Percentiles rank a stretch among this genome's conserved stretches.
phyloP scores from a whole-genome alignment of 495 filamentous ascomycete genomes.

The Aspergillus funiculosus region DNA sequence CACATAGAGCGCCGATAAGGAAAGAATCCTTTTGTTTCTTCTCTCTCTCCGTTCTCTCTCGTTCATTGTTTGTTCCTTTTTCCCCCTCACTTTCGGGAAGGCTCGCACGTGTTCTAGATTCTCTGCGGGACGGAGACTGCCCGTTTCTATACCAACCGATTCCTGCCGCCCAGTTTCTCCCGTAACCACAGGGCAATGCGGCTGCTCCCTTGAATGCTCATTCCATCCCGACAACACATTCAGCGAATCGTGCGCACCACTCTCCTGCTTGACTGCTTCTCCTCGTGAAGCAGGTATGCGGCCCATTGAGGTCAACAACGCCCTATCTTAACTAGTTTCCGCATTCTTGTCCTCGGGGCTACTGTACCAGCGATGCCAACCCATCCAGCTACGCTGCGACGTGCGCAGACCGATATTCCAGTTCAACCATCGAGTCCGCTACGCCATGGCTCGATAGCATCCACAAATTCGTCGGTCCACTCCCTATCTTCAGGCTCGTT shows the following conservation, averaged over 20 bases:
- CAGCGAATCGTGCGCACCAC: not conserved
- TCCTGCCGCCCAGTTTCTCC: conserved; percentile 14
- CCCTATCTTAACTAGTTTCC: conserved; percentile 23
- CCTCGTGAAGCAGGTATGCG: conserved; percentile 41
- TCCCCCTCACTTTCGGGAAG: conserved; percentile 1
- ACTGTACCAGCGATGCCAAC: conserved; percentile 38
- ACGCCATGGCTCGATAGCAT: conserved; percentile 71
- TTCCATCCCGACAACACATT: conserved; percentile 20
- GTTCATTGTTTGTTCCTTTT: not conserved
- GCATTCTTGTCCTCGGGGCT: conserved; percentile 27
- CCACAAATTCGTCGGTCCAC: conserved; percentile 72
- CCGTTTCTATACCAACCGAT: conserved; percentile 30
- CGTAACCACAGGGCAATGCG: conserved; percentile 23
- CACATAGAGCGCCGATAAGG: not conserved
- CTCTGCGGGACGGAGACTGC: conserved; percentile 14
- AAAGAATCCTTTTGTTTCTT: not conserved
- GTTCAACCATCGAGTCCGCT: conserved; percentile 52
- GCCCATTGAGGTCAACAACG: conserved; percentile 28
- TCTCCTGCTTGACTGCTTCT: conserved; percentile 23
- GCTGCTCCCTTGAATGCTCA: conserved; percentile 29
- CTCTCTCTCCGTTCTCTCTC: not conserved
- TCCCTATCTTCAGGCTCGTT: conserved; percentile 62
- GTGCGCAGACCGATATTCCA: conserved; percentile 61
- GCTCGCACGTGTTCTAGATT: not conserved
- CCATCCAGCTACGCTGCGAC: conserved; percentile 46